Evolutionary conservation across 345 rosid species (phyloP), one percentile per base, ranked within the genome.

Genomic region (Cardiospermum halicacabum): DNA sequence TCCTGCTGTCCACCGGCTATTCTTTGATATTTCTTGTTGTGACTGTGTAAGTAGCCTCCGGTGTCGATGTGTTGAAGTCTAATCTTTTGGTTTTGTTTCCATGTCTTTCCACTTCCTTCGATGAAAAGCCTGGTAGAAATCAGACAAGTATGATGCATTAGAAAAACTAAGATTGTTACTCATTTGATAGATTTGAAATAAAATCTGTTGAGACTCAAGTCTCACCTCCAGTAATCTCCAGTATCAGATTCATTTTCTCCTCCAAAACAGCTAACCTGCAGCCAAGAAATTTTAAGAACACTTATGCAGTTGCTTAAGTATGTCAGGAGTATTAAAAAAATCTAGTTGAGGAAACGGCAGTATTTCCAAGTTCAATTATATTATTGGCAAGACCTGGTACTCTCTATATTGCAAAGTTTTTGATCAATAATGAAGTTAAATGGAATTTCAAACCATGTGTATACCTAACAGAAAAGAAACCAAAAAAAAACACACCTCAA

Each of bases 1-100:
- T 95, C 99, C 70, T 95, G 99, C 72, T 95, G 99, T n/a, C 96
- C 97, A 60, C 99, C 99, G 56, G 98, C 99, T 53, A 91, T 87
- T n/a, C 98, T 82, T 65, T 84, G 81, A 82, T 91, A 95, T 73
- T 87, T 95, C 83, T 91, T 95, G 85, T 89, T 89, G 60, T 95
- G 99, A 69, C 99, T 91, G 69, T 95, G 99, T 45, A 95, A 80
- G 72, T 86, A 95, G 58, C 96, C 99, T 42, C 87, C 72, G 7
- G 99, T 95, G 82, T 95, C 99, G 53, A 95, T 78, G 74, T 95
- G 99, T 31, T 89, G 99, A 74, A 95, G 89, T 31, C 99, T 82
- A 39, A 95, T 75, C 81, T 74, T 83, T 77, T 95, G 99, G 72
- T 91, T 85, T 72, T 91, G 96, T 86, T 77, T 91, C 97, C 99